Evolutionary conservation across 345 rosid genomes (phyloP).

Genomic region (Camelina neglecta): DNA sequence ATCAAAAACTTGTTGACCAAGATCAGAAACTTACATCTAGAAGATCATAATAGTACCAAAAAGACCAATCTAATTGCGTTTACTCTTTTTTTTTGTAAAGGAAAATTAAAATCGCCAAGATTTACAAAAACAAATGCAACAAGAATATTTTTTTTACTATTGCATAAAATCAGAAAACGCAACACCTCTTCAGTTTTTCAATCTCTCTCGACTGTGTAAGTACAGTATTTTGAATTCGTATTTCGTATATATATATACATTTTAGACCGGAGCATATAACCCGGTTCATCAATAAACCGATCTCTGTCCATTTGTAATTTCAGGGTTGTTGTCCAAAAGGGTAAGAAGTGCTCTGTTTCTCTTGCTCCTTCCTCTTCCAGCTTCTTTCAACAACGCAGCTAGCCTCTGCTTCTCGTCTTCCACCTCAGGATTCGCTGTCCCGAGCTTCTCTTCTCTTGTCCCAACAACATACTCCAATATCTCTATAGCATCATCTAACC

Average conservation of each 20-base stretch:
- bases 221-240: constrained; percentile 27
- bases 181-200: constrained; percentile 14
- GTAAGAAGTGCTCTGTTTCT: constrained; percentile 73
- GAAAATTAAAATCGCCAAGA: neutral
- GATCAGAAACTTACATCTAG: neutral
- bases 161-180: constrained; percentile 20
- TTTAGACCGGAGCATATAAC: constrained; percentile 39
- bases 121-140: constrained; percentile 37
- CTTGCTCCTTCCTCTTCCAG: constrained; percentile 75
- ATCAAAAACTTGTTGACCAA: constrained; percentile 18
- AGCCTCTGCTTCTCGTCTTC: constrained; percentile 79
- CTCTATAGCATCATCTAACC: constrained; percentile 91
- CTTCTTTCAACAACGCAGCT: constrained; percentile 80
- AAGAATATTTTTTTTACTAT: constrained; percentile 8
- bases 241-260: constrained; percentile 43
- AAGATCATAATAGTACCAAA: neutral
- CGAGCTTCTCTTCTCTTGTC: constrained; percentile 95
- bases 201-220: constrained; percentile 7
- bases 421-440: constrained; percentile 95
- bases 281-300: constrained; percentile 41
- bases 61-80: neutral
- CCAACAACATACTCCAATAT: constrained; percentile 81
- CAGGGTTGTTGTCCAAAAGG: constrained; percentile 63
- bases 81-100: constrained; percentile 11
- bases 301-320: constrained; percentile 45